phyloP scores from a whole-genome alignment of 2,329 filamentous ascomycete genomes.

The Fusarium mexicanum region DNA sequence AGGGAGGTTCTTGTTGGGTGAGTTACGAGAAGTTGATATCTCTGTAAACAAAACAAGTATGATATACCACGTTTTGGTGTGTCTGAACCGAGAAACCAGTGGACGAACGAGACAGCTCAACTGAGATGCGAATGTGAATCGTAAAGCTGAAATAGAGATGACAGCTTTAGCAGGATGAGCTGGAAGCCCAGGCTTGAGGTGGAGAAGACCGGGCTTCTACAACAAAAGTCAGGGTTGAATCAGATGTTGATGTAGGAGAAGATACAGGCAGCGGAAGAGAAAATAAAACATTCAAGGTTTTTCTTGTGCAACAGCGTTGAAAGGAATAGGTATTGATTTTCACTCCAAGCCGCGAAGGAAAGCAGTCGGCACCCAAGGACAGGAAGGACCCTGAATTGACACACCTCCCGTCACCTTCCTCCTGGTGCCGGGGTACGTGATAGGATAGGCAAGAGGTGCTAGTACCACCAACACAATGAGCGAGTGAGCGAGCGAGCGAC shows the following conservation, averaged over 20 bases:
- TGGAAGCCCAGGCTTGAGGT: constrained; percentile 6
- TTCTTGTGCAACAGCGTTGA: constrained; percentile 24
- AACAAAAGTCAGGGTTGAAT: background rate
- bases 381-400: constrained; percentile 41
- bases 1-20: background rate
- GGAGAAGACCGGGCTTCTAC: background rate
- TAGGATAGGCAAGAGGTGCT: constrained; percentile 5
- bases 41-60: background rate
- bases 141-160: background rate
- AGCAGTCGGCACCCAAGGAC: constrained; percentile 4
- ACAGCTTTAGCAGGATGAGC: background rate
- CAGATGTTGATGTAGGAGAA: constrained; percentile 3
- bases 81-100: background rate
- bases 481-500: background rate
- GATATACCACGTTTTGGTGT: background rate
- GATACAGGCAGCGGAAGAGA: background rate
- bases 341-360: constrained; percentile 1
- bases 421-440: constrained; percentile 10
- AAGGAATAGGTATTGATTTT: constrained; percentile 36
- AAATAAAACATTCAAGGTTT: constrained; percentile 5
- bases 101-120: background rate
- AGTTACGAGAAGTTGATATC: background rate
- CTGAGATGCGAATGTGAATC: background rate
- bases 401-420: constrained; percentile 23
- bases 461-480: background rate